Base-by-base conservation (phyloP, 805 yeast genomes). In the Metschnikowia continentalis region DNA sequence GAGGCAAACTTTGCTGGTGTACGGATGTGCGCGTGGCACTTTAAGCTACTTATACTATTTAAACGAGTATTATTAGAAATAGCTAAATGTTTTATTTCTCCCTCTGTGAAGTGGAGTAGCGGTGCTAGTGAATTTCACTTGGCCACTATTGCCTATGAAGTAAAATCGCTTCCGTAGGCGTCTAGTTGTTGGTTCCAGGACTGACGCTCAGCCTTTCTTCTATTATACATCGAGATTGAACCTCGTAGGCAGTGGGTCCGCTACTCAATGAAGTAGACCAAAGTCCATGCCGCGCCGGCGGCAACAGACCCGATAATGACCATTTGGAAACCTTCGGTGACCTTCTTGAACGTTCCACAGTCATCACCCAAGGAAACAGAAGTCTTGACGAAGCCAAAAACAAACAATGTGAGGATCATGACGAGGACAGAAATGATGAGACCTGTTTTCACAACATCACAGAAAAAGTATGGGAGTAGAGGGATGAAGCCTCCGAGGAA, bases 221-320 rank as follows among this genome's bases (percentile, higher is more conserved):
- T 44, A 44, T 44, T n/a, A 23, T 44, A 35, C 47, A 44, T 23
- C 46, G 46, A 42, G 38, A 35, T 20, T 35, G 32, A n/a, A 17
- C 39, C 47, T 44, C 41, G 40, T 23, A 13, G 32, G 17, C 35
- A 15, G 13, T 10, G n/a, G 13, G 15, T 15, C 43, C 5, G 33
- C 44, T 40, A 54, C 50, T 84, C 96, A 54, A 92, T 83, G 56
- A 85, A 67, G 65, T 83, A 86, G 33, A 92, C 99, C 65, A 91
- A 80, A 42, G 81, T 82, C 96, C 96, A 92, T 10, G 99, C 99
- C 22, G 96, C 88, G 4, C 96, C 96, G 4, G 99, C 98, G 20
- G 99, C 98, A 32, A 87, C 73, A n/a, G 97, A 95, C 37, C 99
- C 99, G 46, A 89, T 91, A n/a, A 86, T 69, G 48, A 90, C 83